Base-by-base conservation (phyloP, 768 basidiomycete genomes). In the Scleroderma bovista region DNA sequence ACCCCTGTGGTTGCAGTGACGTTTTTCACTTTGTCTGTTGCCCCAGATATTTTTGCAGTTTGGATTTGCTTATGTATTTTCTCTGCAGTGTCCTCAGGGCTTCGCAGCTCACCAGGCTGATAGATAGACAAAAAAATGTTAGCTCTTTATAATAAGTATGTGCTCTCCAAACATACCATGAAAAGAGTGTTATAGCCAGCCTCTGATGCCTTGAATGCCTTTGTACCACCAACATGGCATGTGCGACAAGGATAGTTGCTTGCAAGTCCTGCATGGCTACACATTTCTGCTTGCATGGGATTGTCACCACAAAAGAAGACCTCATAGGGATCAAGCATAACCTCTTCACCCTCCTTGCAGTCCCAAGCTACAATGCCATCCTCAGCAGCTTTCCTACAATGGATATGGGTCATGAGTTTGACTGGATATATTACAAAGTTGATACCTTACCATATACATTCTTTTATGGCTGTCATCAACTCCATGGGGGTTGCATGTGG, bases 161-260 rank as follows among this genome's bases (percentile, higher is more conserved):
- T n/a, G n/a, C n/a, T n/a, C n/a, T n/a, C n/a, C n/a, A n/a, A n/a
- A n/a, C n/a, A n/a, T n/a, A 69, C 69, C 44, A 46, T 3, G 33
- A 72, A 75, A 9, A 75, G 36, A 1, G 29, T 44, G 44, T 68
- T 58, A 55, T 64, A 76, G 1, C 75, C 72, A 1, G 57, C 47
- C 33, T 72, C 57, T 0, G 62, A 55, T 39, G 58, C 57, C 38
- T 72, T 75, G 3, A 59, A 37, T 45, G 64, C 57, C 22, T 66
- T 59, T 0, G 64, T 58, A 0, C 75, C 70, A 2, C 76, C 71
- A 15, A 64, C 61, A 37, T 60, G 1, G 40, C 74, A 77, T 54
- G 70, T 72, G 2, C 66, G 55, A 46, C 76, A 79, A 3, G 61
- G 65, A 9, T 60, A 51, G 34, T 76, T 78, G 11, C 72, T 72